These are phyloP conservation scores for Alloascoidea africana DNA, from an alignment of 805 yeast genomes.

Conservation along the genomic window DNA sequence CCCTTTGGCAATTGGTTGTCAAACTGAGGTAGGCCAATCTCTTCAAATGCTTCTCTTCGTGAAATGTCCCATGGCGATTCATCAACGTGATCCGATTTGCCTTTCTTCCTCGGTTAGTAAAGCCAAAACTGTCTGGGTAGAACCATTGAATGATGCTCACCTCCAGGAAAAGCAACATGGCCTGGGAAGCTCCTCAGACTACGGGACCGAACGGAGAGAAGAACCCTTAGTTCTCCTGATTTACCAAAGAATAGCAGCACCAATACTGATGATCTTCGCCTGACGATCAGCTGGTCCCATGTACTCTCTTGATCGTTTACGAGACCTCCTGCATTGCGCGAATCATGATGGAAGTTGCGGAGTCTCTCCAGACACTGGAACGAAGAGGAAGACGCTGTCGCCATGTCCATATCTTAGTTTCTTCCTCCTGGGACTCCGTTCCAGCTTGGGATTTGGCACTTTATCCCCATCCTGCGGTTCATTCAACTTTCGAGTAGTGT, in stretches of 20 bases:
- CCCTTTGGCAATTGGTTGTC: constrained; percentile 24
- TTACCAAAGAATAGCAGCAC: constrained; percentile 54
- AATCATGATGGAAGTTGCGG: background rate
- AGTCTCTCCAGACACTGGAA: background rate
- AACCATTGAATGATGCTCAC: constrained; percentile 64
- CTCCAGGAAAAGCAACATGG: constrained; percentile 89
- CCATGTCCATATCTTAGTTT: too few species aligned
- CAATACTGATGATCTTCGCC: constrained; percentile 68
- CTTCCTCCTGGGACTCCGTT: too few species aligned
- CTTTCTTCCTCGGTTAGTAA: constrained; percentile 53
- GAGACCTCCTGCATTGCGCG: background rate
- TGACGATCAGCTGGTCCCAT: constrained; percentile 45
- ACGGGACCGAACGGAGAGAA: constrained; percentile 66
- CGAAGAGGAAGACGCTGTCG: too few species aligned
- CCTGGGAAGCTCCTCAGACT: constrained; percentile 66
- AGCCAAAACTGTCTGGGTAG: too few species aligned
- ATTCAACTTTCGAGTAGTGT: too few species aligned
- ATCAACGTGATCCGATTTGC: constrained; percentile 55
- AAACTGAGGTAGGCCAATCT: constrained; percentile 44
- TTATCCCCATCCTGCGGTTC: too few species aligned
- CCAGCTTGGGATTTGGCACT: too few species aligned
- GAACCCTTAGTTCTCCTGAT: constrained; percentile 57
- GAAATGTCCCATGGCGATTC: constrained; percentile 64
- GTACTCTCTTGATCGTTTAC: too few species aligned
- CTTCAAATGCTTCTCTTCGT: constrained; percentile 76